phyloP scores from a whole-genome alignment of 805 yeast species.

The Geotrichum ghanense region DNA sequence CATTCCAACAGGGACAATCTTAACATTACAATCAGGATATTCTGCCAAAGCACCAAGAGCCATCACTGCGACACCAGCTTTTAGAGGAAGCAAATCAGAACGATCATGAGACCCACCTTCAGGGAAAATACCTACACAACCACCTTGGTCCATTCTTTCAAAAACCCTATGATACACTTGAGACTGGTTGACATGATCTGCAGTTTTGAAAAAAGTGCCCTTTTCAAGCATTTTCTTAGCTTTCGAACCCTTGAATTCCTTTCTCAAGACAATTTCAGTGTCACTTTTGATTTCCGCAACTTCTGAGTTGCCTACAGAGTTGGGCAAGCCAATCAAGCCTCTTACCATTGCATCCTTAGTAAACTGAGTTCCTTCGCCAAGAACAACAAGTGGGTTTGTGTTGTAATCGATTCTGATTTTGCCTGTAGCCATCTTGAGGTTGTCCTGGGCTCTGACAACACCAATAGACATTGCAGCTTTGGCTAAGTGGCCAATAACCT shows the following conservation, averaged over 20 bases:
- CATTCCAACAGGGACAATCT: slow-evolving; percentile 94
- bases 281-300: slow-evolving; percentile 60
- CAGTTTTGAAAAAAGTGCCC: slow-evolving; percentile 56
- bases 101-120: slow-evolving; percentile 98
- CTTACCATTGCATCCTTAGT: slow-evolving; percentile 46
- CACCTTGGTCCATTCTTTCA: slow-evolving; percentile 66
- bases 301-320: slow-evolving; percentile 64
- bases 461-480: slow-evolving; percentile 75
- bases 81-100: slow-evolving; percentile 79
- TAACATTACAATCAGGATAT: slow-evolving; percentile 64
- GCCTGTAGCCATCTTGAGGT: slow-evolving; percentile 57
- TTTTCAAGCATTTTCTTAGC: slow-evolving; percentile 34
- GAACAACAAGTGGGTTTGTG: slow-evolving; percentile 41
- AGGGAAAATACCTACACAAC: slow-evolving; percentile 88
- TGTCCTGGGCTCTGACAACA: slow-evolving; percentile 87
- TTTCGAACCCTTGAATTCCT: slow-evolving; percentile 51
- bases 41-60: slow-evolving; percentile 87
- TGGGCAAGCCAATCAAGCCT: slow-evolving; percentile 69
- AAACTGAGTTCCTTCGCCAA: slow-evolving; percentile 62
- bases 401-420: slow-evolving; percentile 42
- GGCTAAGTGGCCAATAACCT: slow-evolving; percentile 66
- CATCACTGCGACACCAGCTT: slow-evolving; percentile 98
- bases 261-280: slow-evolving; percentile 53
- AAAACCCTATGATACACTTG: slow-evolving; percentile 76
- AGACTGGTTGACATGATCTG: slow-evolving; percentile 78